Evolutionary conservation across 2,329 filamentous ascomycete species (phyloP), one percentile per base, ranked within the genome.

Genomic region (Didymellaceae sp.): DNA sequence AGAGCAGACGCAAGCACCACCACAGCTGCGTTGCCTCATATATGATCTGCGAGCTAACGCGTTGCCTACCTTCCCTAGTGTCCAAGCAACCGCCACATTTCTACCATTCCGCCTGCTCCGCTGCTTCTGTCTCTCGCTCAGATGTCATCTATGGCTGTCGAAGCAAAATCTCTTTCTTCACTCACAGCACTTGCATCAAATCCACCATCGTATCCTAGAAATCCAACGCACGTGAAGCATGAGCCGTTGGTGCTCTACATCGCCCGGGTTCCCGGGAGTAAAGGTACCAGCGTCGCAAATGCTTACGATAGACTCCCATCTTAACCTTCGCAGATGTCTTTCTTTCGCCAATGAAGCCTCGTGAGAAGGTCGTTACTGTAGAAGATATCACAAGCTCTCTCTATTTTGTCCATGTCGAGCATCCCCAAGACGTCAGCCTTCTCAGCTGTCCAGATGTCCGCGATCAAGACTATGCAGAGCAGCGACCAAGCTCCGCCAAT

Each of bases 191-290:
- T 97, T 56, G 93, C 94, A 56, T 83, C 88, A 42, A 91, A 96
- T 65, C 94, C 93, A 32, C 93, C 94, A 37, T 83, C 86, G 63
- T 94, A 96, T 71, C 90, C 91, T 40, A 83, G 88, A 65, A 90
- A 90, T 67, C 88, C 90, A 5, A 84, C 86, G 3, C 86, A 88
- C 60, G 77, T 82, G 62, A 83, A 79, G 56, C 83, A 87, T 56
- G 85, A 90, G 40, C 86, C 90, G 4, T 74, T 97, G 41, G 86
- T 87, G 2, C 82, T 99, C 31, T 99, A 99, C 75, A 95, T 99
- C 59, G 91, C 93, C 26, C 82, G 93, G 59, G 93, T 99, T 0
- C 94, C 94, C 1, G 93, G 93, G 17, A 96, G 89, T 57, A 85
- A 86, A 86, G 90, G 91, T 92, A 78, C 59, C 77, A 70, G 54